A percentile compares a stretch with the other conserved stretches of the same genome.
phyloP scores from a whole-genome alignment of 148 eudicot genomes.

The Dianthus caryophyllus region DNA sequence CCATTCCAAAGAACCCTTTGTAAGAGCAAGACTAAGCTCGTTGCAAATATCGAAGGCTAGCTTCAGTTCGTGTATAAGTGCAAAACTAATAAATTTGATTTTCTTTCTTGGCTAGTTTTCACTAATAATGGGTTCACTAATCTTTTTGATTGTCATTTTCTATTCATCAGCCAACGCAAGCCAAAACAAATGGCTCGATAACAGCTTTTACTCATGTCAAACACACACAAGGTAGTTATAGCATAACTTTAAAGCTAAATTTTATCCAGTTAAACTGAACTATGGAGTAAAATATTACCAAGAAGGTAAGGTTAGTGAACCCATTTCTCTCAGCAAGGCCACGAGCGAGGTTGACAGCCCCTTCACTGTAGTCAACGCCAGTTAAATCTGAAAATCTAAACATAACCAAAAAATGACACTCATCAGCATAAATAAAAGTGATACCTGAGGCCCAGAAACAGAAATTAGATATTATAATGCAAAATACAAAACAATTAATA shows the following conservation, averaged over 20 bases:
- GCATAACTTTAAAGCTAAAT: not conserved
- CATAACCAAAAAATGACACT: not conserved
- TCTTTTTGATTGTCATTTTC: not conserved
- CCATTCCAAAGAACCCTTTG: not conserved
- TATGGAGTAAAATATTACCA: conserved; percentile 41
- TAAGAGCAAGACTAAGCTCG: not conserved
- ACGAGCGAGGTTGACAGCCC: conserved; percentile 87
- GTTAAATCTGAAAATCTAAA: conserved; percentile 88
- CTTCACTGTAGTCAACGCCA: conserved; percentile 95
- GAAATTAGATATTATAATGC: not conserved
- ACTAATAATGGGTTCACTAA: not conserved
- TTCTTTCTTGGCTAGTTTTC: not conserved
- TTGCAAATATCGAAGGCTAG: too few relatives aligned
- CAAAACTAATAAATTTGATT: not conserved
- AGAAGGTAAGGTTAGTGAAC: conserved; percentile 52
- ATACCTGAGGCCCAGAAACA: not conserved
- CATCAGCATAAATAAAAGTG: not conserved
- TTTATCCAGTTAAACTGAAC: not conserved
- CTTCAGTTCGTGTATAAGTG: not conserved
- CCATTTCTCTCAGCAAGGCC: conserved; percentile 88
- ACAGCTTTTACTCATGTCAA: not conserved
- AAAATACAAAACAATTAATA: conserved; percentile 5
- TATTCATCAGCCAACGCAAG: conserved; percentile 1
- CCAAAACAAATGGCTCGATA: not conserved
- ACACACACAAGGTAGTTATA: not conserved